Evolutionary conservation across 352 stramenopile genomes (phyloP).

Genomic region (Nannochloropsis limnetica): DNA sequence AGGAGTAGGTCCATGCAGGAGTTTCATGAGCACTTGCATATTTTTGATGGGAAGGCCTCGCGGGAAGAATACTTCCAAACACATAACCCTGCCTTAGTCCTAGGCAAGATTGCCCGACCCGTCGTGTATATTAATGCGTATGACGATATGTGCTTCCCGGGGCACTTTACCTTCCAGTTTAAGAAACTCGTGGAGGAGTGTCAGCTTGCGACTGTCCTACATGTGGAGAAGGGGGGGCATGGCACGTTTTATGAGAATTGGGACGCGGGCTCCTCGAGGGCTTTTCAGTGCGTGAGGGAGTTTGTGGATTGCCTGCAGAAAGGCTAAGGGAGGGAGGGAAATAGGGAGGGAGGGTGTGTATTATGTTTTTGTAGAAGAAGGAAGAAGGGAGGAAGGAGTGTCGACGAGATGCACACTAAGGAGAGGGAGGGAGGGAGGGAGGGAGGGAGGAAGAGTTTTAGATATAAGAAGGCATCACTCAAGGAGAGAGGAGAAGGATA

Average conservation of each 20-base stretch:
- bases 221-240: slow-evolving; percentile 18
- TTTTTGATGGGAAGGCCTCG: slow-evolving; percentile 16
- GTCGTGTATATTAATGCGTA: slow-evolving; percentile 14
- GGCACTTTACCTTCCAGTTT: slow-evolving; percentile 15
- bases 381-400: neutral
- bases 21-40: slow-evolving; percentile 30
- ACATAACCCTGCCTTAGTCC: neutral
- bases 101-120: neutral
- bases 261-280: neutral
- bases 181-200: slow-evolving; percentile 5
- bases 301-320: slow-evolving; percentile 31
- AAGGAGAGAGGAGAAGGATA: neutral
- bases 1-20: slow-evolving; percentile 24
- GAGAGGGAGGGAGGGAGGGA: neutral
- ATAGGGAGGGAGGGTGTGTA: neutral
- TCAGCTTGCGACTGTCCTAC: neutral
- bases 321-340: neutral
- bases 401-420: neutral
- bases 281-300: slow-evolving; percentile 30
- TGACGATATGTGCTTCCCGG: slow-evolving; percentile 21
- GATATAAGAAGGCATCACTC: neutral
- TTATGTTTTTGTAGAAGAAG: neutral
- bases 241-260: slow-evolving; percentile 27
- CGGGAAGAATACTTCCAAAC: slow-evolving; percentile 20
- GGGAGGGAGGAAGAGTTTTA: neutral